Evolutionary conservation across 805 yeast genomes (phyloP).

Genomic region (Ogataea paradorogensis): DNA sequence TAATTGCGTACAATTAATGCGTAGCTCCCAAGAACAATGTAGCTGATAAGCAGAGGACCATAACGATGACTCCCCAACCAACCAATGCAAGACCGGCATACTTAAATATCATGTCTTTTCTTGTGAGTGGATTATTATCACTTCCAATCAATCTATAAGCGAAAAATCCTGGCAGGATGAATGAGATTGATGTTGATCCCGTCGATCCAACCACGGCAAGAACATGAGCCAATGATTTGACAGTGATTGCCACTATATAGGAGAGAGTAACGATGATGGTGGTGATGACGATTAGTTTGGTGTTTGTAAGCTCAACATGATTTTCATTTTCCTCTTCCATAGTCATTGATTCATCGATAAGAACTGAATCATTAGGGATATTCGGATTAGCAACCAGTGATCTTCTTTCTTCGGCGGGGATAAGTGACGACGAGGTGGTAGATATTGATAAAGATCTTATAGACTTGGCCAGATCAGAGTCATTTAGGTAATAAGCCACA

Average conservation of each 20-base stretch:
- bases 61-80: conserved; percentile 68
- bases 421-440: conserved; percentile 15
- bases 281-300: conserved; percentile 40
- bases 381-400: conserved; percentile 12
- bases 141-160: conserved; percentile 72
- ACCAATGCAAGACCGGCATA: conserved; percentile 53
- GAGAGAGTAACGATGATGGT: conserved; percentile 46
- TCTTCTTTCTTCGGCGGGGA: conserved; percentile 17
- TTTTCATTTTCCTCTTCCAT: conserved; percentile 20
- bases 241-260: conserved; percentile 61
- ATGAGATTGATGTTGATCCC: conserved; percentile 89
- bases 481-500: conserved; percentile 51
- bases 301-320: conserved; percentile 23
- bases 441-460: conserved; percentile 23
- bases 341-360: conserved; percentile 17
- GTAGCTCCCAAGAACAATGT: conserved; percentile 34
- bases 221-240: conserved; percentile 74
- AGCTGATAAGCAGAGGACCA: conserved; percentile 57
- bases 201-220: conserved; percentile 89
- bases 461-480: conserved; percentile 22
- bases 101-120: conserved; percentile 36
- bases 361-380: conserved; percentile 9
- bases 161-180: conserved; percentile 84
- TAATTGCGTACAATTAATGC: conserved; percentile 19
- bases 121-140: conserved; percentile 23